Conservation (phyloP, 345 rosid genomes). For the Bruguiera parviflora region DNA sequence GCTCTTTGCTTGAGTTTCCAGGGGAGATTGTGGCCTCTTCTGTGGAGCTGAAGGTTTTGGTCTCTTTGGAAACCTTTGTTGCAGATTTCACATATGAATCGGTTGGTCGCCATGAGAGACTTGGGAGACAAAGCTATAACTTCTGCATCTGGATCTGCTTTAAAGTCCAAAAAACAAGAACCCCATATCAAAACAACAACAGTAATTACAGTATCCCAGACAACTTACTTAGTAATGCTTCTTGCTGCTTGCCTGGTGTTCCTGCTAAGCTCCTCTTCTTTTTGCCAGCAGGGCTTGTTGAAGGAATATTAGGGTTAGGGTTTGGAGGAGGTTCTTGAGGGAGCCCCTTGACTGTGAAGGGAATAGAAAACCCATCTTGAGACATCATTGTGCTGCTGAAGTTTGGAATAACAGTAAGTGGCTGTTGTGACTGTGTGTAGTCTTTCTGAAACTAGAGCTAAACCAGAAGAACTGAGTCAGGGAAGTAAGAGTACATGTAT, state of each 20-base stretch:
- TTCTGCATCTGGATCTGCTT: constrained; percentile 52
- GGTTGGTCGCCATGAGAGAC: constrained; percentile 49
- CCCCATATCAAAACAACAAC: background rate
- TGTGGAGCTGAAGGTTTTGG: constrained; percentile 54
- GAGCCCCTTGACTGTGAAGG: constrained; percentile 33
- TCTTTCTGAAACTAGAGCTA: constrained; percentile 12
- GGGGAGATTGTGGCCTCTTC: constrained; percentile 55
- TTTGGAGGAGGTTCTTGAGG: constrained; percentile 44
- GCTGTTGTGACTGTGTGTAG: constrained; percentile 5
- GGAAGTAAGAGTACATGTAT: background rate
- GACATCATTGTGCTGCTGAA: constrained; percentile 47
- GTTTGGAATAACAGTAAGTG: constrained; percentile 18
- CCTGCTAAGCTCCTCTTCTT: constrained; percentile 69
- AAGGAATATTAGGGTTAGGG: constrained; percentile 52
- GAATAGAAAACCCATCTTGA: constrained; percentile 45
- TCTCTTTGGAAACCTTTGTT: constrained; percentile 57
- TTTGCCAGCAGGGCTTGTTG: constrained; percentile 34
- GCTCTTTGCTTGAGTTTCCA: constrained; percentile 55
- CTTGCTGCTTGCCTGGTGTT: constrained; percentile 57
- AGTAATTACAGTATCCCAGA: background rate
- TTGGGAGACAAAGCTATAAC: constrained; percentile 47
- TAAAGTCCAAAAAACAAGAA: background rate
- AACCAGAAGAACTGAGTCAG: constrained; percentile 20
- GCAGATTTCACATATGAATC: constrained; percentile 54
- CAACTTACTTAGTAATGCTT: background rate